Evolutionary conservation across 2,329 filamentous ascomycete species (phyloP).

Genomic region (Pseudogymnoascus verrucosus): DNA sequence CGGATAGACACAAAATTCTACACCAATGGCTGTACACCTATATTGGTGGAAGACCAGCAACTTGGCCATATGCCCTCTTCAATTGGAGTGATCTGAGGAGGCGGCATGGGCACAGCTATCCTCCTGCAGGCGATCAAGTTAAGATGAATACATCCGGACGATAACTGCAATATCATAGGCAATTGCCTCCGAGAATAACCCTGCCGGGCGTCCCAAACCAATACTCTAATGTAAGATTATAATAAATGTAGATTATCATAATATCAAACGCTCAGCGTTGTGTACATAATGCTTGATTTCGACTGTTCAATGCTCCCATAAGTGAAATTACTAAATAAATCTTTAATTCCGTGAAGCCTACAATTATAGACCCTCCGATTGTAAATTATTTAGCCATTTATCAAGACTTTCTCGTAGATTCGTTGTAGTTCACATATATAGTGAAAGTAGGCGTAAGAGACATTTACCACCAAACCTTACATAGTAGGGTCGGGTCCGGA

Average conservation of each 20-base stretch:
- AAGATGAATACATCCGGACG: neutral
- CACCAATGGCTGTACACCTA: neutral
- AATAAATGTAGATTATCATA: neutral
- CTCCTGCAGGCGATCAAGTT: neutral
- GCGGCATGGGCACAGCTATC: neutral
- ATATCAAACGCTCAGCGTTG: neutral
- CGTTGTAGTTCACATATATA: neutral
- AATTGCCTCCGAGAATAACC: neutral
- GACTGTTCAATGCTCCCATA: neutral
- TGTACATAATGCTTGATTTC: neutral
- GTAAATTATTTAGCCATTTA: neutral
- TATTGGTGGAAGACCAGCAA: neutral
- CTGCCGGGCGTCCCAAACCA: neutral
- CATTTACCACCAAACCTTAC: neutral
- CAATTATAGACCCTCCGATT: neutral
- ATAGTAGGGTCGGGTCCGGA: neutral
- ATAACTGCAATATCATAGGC: neutral
- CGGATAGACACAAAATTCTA: neutral
- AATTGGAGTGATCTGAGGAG: neutral
- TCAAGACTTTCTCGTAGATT: neutral
- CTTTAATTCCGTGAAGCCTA: neutral
- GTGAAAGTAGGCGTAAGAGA: neutral
- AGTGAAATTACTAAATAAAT: neutral
- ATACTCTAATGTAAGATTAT: neutral
- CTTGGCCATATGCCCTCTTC: neutral